Evolutionary conservation across 306 rosid species (phyloP), one percentile per base, ranked within the genome.

Genomic region (Rosa rugosa): DNA sequence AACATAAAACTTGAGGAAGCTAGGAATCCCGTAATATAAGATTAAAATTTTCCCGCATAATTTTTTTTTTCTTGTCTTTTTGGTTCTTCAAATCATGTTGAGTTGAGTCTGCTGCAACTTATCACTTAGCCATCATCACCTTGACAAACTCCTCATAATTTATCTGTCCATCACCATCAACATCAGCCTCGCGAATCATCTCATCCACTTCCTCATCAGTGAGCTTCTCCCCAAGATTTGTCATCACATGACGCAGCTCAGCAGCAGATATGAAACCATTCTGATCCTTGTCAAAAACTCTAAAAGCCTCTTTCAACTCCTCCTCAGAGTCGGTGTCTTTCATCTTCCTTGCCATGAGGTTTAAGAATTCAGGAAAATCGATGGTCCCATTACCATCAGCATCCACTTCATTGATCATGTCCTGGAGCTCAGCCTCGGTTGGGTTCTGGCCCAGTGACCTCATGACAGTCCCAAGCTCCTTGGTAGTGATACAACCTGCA

Each of bases 261-360:
- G 67, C 53, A 40, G 68, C 68, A 3, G 67, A 73, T 38, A 73
- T 73, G 68, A 73, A 73, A 51, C 77, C 77, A 57, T 73, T 73
- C 53, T 73, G 67, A 54, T 73, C 77, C 22, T 73, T 56, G 49
- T 73, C 77, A 73, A 73, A 73, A 41, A 73, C 77, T 73, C 77
- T 56, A 34, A 73, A 73, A n/a, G 68, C 77, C 50, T 56, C 77
- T 54, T 73, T 56, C 38, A 73, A 46, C 77, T 56, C 53, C 41
- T 73, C 77, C 77, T 73, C 68, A 73, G 77, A 73, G 38, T 73
- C 68, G 0, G 77, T 73, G 77, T 73, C 77, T 11, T 73, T 73
- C 77, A 56, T 73, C 67, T 73, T 73, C 67, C 77, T 56, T 31
- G 68, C 77, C 68, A 73, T 73, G 38, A 54, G 68, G 40, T 73